phyloP scores from a whole-genome alignment of 192 early-diverging fungal species.

The Diversispora epigaea region DNA sequence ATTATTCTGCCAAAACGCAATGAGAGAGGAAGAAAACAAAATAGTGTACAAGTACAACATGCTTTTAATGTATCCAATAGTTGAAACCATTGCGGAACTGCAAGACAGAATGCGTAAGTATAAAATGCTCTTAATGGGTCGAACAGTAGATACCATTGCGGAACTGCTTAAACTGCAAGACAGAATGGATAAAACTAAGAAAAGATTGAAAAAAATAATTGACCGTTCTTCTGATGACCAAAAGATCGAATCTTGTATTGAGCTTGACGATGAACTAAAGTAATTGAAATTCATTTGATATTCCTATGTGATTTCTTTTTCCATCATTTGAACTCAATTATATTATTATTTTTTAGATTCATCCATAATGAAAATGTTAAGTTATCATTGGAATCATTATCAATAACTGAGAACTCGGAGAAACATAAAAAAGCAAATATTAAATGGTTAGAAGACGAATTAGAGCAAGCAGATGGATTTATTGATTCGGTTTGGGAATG shows the following conservation, averaged over 20 bases:
- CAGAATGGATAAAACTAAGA: not conserved
- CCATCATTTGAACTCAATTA: not conserved
- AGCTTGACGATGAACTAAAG: slow-evolving; percentile 6
- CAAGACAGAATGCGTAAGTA: slow-evolving; percentile 8
- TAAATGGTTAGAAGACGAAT: slow-evolving; percentile 12
- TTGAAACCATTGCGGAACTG: too few relatives aligned
- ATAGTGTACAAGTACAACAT: not conserved
- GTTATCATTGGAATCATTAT: not conserved
- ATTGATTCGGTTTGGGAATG: not conserved
- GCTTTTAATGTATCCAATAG: too few relatives aligned
- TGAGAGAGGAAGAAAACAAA: not conserved
- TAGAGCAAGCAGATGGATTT: not conserved
- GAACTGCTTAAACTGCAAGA: not conserved
- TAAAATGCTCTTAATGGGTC: not conserved
- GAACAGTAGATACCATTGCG: too few relatives aligned
- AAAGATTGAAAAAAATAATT: slow-evolving; percentile 8
- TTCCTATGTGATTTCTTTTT: not conserved
- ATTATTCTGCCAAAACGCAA: not conserved
- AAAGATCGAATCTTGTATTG: slow-evolving; percentile 2
- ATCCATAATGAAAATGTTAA: slow-evolving; percentile 21
- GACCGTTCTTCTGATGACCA: not conserved
- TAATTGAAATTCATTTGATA: not conserved
- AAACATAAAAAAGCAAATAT: too few relatives aligned
- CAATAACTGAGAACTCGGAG: not conserved
- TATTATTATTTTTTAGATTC: slow-evolving; percentile 16